These are phyloP conservation scores for Rugonectria rugulosa DNA, from an alignment of 2,329 filamentous ascomycete species.

Conservation along the genomic window DNA sequence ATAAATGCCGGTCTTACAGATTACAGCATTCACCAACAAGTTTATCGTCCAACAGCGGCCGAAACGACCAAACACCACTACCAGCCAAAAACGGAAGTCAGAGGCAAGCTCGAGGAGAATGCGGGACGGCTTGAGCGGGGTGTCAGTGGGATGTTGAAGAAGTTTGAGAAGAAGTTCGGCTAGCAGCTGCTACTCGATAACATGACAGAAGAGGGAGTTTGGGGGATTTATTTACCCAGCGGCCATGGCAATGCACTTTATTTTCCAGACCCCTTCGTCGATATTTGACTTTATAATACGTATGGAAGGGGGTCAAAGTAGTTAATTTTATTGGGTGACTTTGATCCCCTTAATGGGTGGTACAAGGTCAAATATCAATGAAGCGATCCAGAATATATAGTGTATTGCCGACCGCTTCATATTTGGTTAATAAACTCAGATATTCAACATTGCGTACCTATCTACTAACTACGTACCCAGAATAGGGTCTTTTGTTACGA, in stretches of 20 bases:
- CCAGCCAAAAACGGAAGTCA: conserved; percentile 53
- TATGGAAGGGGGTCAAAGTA: no score
- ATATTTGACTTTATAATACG: neutral
- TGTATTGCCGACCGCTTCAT: no score
- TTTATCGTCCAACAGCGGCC: conserved; percentile 72
- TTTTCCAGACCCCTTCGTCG: neutral
- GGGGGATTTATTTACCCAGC: neutral
- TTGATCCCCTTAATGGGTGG: no score
- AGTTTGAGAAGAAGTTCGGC: conserved; percentile 78
- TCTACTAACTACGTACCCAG: no score
- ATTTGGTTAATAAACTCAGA: no score
- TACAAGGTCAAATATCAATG: no score
- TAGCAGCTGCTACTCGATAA: conserved; percentile 38
- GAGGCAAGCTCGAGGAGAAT: conserved; percentile 68
- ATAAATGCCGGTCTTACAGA: conserved; percentile 44
- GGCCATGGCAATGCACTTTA: neutral
- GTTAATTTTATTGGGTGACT: no score
- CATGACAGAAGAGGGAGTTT: neutral
- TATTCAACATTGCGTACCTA: no score
- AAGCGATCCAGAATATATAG: no score
- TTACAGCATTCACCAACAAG: conserved; percentile 71
- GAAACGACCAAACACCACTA: conserved; percentile 55
- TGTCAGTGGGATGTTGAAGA: conserved; percentile 76
- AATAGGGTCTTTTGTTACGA: no score
- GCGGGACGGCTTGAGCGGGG: conserved; percentile 74